These are phyloP conservation scores for Epichloe gansuensis DNA, from an alignment of 2,329 filamentous ascomycete genomes.

Conservation along the genomic window DNA sequence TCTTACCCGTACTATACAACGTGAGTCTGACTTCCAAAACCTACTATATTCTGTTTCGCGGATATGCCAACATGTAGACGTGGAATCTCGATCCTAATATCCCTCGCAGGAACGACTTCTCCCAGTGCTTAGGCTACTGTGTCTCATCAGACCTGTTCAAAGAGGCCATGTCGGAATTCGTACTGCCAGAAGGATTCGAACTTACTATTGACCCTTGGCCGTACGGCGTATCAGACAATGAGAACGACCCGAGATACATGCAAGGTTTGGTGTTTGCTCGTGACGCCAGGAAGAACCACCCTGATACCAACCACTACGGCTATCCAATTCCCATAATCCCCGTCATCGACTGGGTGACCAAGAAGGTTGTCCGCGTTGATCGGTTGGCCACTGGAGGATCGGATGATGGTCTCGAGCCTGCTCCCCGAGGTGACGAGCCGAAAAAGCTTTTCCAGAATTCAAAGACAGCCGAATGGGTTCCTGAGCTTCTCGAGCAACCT, in stretches of 20 bases:
- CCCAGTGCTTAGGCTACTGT: constrained; percentile 27
- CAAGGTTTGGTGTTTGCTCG: constrained; percentile 39
- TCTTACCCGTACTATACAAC: constrained; percentile 24
- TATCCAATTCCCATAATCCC: constrained; percentile 49
- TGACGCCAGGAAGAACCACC: constrained; percentile 29
- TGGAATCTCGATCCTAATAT: neutral
- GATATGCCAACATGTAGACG: neutral
- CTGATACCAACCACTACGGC: constrained; percentile 50
- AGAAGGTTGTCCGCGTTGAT: constrained; percentile 44
- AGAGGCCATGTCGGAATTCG: constrained; percentile 33
- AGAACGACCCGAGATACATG: constrained; percentile 32
- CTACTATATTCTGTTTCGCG: no score
- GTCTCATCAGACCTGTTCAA: constrained; percentile 32
- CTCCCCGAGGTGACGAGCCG: constrained; percentile 23
- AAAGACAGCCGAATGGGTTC: constrained; percentile 32
- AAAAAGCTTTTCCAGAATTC: constrained; percentile 33
- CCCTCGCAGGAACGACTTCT: constrained; percentile 24
- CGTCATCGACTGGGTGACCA: constrained; percentile 45
- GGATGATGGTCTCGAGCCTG: constrained; percentile 31
- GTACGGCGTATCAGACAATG: constrained; percentile 37
- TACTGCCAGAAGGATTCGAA: constrained; percentile 30
- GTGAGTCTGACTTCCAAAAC: neutral
- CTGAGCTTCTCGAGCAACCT: constrained; percentile 36
- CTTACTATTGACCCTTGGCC: constrained; percentile 51
- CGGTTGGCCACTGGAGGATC: constrained; percentile 37